phyloP scores from a whole-genome alignment of 1,284 basidiomycete species.

The Anthracocystis walkeri region DNA sequence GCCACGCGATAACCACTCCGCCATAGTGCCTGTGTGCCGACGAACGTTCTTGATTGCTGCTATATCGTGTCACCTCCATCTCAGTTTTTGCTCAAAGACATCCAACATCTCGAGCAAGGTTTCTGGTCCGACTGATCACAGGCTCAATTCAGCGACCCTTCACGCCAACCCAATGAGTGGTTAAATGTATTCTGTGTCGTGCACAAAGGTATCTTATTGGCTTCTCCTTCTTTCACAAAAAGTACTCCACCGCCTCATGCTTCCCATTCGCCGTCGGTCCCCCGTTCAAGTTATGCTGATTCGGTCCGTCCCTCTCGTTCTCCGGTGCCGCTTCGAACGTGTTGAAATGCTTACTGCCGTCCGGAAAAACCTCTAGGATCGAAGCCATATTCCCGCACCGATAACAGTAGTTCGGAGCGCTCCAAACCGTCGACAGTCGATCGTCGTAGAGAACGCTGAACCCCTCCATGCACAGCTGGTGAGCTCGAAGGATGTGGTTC shows the following conservation, averaged over 20 bases:
- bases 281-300: slow-evolving; percentile 49
- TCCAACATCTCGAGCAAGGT: no score
- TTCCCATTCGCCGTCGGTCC: slow-evolving; percentile 38
- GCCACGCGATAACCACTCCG: slow-evolving; percentile 48
- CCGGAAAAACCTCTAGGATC: slow-evolving; percentile 94
- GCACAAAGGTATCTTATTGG: background rate
- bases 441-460: slow-evolving; percentile 94
- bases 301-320: slow-evolving; percentile 77
- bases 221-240: slow-evolving; percentile 37
- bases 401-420: slow-evolving; percentile 97
- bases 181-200: background rate
- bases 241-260: slow-evolving; percentile 63
- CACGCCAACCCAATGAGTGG: no score
- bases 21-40: slow-evolving; percentile 8
- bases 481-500: slow-evolving; percentile 96
- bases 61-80: background rate
- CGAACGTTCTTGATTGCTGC: background rate
- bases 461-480: slow-evolving; percentile 99
- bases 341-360: slow-evolving; percentile 90
- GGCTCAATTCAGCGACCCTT: no score
- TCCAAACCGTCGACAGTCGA: slow-evolving; percentile 97
- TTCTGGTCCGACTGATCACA: no score
- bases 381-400: slow-evolving; percentile 97
- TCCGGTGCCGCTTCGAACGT: slow-evolving; percentile 99
- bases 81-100: background rate